Conservation (phyloP, 2,329 filamentous ascomycete genomes). For the Fusarium neocosmosporiellum region DNA sequence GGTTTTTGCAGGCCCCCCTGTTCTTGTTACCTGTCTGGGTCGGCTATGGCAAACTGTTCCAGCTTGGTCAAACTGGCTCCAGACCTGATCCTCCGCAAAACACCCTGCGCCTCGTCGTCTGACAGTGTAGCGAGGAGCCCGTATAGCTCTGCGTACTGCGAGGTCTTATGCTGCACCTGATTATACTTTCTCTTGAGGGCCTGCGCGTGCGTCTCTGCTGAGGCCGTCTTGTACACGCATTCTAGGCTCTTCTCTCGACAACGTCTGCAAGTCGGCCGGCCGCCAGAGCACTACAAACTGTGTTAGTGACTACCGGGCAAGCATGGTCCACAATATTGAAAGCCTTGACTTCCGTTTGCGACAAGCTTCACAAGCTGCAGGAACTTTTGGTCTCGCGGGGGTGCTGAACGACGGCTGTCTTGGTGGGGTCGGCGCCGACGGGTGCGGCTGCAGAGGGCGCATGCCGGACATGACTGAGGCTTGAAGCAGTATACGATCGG, state of each 20-base stretch:
- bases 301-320: not conserved
- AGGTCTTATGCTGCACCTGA: not conserved
- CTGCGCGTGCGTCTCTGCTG: not conserved
- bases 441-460: not conserved
- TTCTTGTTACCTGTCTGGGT: not conserved
- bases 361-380: not conserved
- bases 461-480: not conserved
- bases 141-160: not conserved
- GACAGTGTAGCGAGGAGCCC: not conserved
- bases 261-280: not conserved
- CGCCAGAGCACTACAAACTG: not conserved
- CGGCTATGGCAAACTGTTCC: not conserved
- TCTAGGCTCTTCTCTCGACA: not conserved
- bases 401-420: not conserved
- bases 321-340: not conserved
- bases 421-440: not conserved
- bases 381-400: not conserved
- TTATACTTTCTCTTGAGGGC: not conserved
- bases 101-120: not conserved
- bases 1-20: not conserved
- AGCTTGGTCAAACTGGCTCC: not conserved
- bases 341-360: not conserved
- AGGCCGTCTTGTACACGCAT: not conserved
- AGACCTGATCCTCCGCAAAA: not conserved
- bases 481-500: not conserved